A percentile compares a stretch with the other conserved stretches of the same genome.
These are phyloP conservation scores for Striga asiatica DNA, from an alignment of 257 asterid species.

Conservation along the genomic window DNA sequence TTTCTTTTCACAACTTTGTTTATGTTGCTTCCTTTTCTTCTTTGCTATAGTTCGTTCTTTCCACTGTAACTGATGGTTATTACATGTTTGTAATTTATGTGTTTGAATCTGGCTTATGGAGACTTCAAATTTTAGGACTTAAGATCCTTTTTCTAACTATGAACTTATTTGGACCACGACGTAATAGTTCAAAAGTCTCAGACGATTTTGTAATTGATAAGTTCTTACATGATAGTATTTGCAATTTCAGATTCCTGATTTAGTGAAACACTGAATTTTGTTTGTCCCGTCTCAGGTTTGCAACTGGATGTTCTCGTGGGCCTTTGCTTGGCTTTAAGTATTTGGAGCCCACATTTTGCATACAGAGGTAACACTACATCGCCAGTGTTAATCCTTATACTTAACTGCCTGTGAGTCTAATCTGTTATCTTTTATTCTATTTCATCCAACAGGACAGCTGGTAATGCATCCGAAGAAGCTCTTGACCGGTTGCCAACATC, in stretches of 20 bases:
- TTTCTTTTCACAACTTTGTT: too few relatives aligned
- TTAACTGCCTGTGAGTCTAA: neutral
- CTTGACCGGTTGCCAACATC: constrained; percentile 92
- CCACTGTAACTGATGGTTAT: too few relatives aligned
- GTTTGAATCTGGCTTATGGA: too few relatives aligned
- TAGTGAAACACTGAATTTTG: neutral
- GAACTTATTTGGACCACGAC: too few relatives aligned
- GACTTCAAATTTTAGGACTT: too few relatives aligned
- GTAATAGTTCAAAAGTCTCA: too few relatives aligned
- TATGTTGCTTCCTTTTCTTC: too few relatives aligned
- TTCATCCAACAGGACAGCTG: constrained; percentile 59
- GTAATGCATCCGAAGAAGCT: constrained; percentile 76
- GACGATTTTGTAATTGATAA: too few relatives aligned
- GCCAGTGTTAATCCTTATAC: constrained; percentile 6
- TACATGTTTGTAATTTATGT: too few relatives aligned
- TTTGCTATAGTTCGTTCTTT: too few relatives aligned
- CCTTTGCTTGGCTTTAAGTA: constrained; percentile 90
- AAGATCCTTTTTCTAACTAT: too few relatives aligned
- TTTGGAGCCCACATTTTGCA: constrained; percentile 86
- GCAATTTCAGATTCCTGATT: neutral
- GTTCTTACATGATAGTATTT: too few relatives aligned
- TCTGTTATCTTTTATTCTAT: neutral
- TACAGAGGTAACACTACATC: constrained; percentile 52
- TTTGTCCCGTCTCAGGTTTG: constrained; percentile 47
- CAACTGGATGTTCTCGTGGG: constrained; percentile 98